phyloP scores from a whole-genome alignment of 2,329 filamentous ascomycete species.

The Ophiostoma tasmaniense region DNA sequence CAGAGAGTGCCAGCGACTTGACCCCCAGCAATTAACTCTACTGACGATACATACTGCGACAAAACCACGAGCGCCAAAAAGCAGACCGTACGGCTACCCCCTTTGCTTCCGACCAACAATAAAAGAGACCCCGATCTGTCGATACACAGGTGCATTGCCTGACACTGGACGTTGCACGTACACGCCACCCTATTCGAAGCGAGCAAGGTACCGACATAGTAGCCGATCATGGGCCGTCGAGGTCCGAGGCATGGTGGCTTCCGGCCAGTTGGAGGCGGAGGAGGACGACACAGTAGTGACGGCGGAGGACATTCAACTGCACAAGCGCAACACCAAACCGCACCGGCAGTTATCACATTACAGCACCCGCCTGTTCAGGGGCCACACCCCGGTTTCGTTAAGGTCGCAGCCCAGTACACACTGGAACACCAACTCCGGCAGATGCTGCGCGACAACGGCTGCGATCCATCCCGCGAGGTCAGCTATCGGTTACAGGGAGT shows the following conservation, averaged over 20 bases:
- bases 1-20: not conserved
- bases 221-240: slow-evolving; percentile 17
- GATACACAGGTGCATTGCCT: not conserved
- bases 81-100: not conserved
- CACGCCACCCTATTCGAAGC: not conserved
- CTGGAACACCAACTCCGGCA: slow-evolving; percentile 73
- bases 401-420: slow-evolving; percentile 59
- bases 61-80: not conserved
- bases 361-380: slow-evolving; percentile 20
- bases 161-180: not conserved
- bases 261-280: slow-evolving; percentile 12
- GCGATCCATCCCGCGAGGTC: slow-evolving; percentile 72
- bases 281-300: slow-evolving; percentile 1
- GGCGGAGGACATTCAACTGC: not conserved
- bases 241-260: slow-evolving; percentile 16
- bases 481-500: slow-evolving; percentile 75
- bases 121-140: not conserved
- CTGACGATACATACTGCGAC: not conserved
- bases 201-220: not conserved
- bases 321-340: not conserved
- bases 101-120: not conserved
- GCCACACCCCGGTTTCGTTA: slow-evolving; percentile 37
- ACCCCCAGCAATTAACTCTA: not conserved
- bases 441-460: slow-evolving; percentile 59
- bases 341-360: not conserved